Evolutionary conservation across 2,329 filamentous ascomycete species (phyloP), one percentile per base, ranked within the genome.

Genomic region (Leptographium procerum): DNA sequence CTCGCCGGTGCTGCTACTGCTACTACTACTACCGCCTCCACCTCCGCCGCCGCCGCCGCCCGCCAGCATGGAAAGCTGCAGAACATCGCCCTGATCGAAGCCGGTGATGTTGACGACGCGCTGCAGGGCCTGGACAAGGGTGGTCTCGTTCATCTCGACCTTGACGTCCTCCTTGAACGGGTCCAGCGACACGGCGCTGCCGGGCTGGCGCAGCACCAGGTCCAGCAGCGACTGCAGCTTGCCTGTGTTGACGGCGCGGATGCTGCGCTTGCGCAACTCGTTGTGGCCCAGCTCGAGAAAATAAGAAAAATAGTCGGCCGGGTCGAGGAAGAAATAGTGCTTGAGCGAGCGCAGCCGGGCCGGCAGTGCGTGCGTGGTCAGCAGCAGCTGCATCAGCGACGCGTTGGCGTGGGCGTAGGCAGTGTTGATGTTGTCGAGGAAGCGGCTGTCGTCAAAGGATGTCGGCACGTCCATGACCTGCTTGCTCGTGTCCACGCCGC

Each of bases 81-180:
- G 84, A 31, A 84, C 83, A 66, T 94, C 88, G 62, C 92, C 90
- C 70, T 95, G 88, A 66, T 97, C 92, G 61, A 97, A 89, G 51
- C 94, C 94, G 4, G 91, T 95, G 63, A 97, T 95, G 67, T 91
- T 96, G 63, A 99, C 92, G 56, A 99, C 92, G 57, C 92, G 87
- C 80, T 96, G 95, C 60, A 99, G 77, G 75, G 91, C 95, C 68
- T 95, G 95, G 14, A 91, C 95, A 52, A 99, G 82, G 7, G 90
- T 89, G 45, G 92, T 86, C 65, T 96, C 91, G 69, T 96, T 96
- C 88, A 97, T 96, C 66, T 91, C 87, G 26, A 99, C 90, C 71
- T 95, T 95, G 71, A 99, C 89, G 68, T 99, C 92, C 73, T 99
- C 94, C 69, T 97, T 99, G 79, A 95, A 99, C 0, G 92, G 91